Base-by-base conservation (phyloP, 2,329 filamentous ascomycete species). In the Aureobasidium sp. region DNA sequence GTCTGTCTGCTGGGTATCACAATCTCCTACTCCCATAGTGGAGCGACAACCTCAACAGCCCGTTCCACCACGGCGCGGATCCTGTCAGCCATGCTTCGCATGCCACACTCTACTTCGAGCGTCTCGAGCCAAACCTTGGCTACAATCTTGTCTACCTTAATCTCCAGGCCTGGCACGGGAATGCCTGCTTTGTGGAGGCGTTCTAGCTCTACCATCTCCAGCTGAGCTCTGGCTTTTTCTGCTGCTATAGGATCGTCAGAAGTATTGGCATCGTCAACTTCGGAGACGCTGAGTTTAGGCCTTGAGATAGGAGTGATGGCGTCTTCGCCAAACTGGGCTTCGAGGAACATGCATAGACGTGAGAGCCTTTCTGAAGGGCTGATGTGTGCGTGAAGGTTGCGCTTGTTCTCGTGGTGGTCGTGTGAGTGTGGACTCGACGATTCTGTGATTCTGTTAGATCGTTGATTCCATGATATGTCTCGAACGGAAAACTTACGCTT, bases 111-210 rank as follows among this genome's bases (percentile, higher is more conserved):
- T 5, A 99, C 89, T 68, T 96, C 91, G 48, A 97, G 75, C 67
- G 89, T 85, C 79, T 97, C 94, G 42, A 99, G 78, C 92, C 93
- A 97, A 7, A 99, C 87, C 64, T 85, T 89, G 7, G 93, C 94
- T 59, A 88, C 81, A 76, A 91, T 87, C 76, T 90, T 94, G 69
- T 97, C 93, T 4, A 97, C 88, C 68, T 83, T 86, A 74, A 99
- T 91, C 64, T 88, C 84, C 16, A 99, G 81, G 0, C 93, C 94
- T 0, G 94, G 94, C 0, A 97, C 91, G 0, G 93, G 91, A 36
- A 97, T 93, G 2, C 93, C 93, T 27, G 95, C 78, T 64, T 84
- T 85, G 69, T 95, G 90, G 51, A 97, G 79, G 14, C 93, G 80
- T 63, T 89, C 85, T 16, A 96, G 79, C 74, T 96, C 92, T 62